These are phyloP conservation scores for Hylodesmum podocarpum DNA, from an alignment of 306 rosid genomes.

Conservation along the genomic window DNA sequence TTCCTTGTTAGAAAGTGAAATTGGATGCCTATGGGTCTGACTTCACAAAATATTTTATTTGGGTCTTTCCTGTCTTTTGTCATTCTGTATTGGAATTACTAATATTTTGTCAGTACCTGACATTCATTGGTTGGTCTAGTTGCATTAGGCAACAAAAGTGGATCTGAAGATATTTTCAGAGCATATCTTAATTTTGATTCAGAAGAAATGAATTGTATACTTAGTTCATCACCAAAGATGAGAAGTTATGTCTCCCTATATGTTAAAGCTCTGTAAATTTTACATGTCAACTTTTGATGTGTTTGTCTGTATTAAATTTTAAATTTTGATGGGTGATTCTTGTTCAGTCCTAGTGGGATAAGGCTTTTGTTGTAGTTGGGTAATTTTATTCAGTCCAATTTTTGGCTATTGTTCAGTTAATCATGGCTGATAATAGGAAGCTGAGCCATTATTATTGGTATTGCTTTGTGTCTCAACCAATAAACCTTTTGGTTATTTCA, in stretches of 20 bases:
- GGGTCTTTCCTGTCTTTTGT: neutral
- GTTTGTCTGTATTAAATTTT: slow-evolving; percentile 19
- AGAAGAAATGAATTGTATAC: slow-evolving; percentile 13
- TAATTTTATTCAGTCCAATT: slow-evolving; percentile 3
- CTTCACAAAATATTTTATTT: neutral
- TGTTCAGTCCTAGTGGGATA: neutral
- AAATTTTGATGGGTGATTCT: slow-evolving; percentile 17
- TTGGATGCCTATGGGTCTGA: neutral
- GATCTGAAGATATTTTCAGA: neutral
- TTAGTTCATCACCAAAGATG: slow-evolving; percentile 21
- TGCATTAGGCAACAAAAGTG: slow-evolving; percentile 3
- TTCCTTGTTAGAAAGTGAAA: neutral
- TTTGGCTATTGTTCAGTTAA: slow-evolving; percentile 21
- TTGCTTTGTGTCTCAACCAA: neutral
- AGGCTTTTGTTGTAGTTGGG: neutral
- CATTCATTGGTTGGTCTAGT: neutral
- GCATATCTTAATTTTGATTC: too few relatives aligned
- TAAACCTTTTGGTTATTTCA: slow-evolving; percentile 5
- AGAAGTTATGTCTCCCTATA: slow-evolving; percentile 20
- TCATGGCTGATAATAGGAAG: slow-evolving; percentile 8
- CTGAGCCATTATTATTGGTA: slow-evolving; percentile 2
- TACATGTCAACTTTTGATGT: slow-evolving; percentile 14
- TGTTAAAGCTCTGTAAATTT: slow-evolving; percentile 18
- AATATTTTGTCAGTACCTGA: neutral
- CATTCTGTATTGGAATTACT: neutral